Evolutionary conservation across 495 filamentous ascomycete species (phyloP).

Genomic region (Penicillium arizonense): DNA sequence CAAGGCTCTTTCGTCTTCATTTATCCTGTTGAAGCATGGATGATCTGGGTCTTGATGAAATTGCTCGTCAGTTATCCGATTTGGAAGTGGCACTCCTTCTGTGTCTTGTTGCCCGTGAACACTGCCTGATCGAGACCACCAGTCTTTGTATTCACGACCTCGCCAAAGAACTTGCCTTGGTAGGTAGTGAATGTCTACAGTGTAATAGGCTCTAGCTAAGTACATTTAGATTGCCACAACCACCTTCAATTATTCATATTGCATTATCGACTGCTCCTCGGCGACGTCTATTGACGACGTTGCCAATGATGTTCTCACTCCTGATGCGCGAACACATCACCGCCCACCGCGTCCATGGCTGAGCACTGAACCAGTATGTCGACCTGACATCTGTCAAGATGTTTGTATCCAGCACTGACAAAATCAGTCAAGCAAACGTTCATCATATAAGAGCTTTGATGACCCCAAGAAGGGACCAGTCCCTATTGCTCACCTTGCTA

Average conservation of each 20-base stretch:
- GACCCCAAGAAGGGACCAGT: conserved; percentile 22
- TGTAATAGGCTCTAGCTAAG: conserved; percentile 9
- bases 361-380: conserved; percentile 22
- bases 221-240: conserved; percentile 57
- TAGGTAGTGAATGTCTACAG: conserved; percentile 24
- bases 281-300: conserved; percentile 80
- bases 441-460: conserved; percentile 14
- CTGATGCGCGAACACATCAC: conserved; percentile 21
- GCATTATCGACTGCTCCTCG: conserved; percentile 67
- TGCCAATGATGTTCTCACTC: conserved; percentile 58
- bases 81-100: conserved; percentile 84
- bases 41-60: conserved; percentile 54
- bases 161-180: conserved; percentile 69
- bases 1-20: not conserved
- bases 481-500: conserved; percentile 24
- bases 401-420: not conserved
- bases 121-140: conserved; percentile 82
- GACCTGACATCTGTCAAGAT: not conserved
- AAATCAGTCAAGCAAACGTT: conserved; percentile 23
- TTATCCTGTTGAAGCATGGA: conserved; percentile 49
- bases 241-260: conserved; percentile 68
- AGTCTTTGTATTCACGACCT: conserved; percentile 59
- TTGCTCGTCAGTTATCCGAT: conserved; percentile 75
- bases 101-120: conserved; percentile 73
- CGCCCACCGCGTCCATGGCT: conserved; percentile 16